Evolutionary conservation across 2,329 filamentous ascomycete genomes (phyloP).

Genomic region (Talaromyces islandicus): DNA sequence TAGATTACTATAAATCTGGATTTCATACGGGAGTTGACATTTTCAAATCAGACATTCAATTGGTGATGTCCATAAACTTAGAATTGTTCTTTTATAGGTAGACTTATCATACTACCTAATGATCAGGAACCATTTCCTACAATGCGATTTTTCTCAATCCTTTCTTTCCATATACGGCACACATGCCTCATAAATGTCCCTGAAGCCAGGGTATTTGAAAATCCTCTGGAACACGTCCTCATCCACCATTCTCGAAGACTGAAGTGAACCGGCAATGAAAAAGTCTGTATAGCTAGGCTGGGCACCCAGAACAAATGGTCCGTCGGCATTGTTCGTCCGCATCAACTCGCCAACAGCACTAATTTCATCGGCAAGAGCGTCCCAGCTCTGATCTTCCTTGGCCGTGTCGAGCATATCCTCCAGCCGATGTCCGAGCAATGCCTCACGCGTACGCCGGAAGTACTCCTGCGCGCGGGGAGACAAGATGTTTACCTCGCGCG

Average conservation of each 20-base stretch:
- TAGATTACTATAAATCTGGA: too few species aligned
- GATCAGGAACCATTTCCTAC: background rate
- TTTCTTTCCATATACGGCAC: conserved; percentile 4
- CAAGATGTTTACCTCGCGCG: conserved; percentile 33
- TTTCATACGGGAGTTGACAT: too few species aligned
- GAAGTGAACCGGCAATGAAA: conserved; percentile 33
- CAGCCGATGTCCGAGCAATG: conserved; percentile 26
- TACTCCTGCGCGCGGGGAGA: conserved; percentile 31
- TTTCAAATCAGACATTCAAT: background rate
- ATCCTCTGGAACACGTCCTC: conserved; percentile 24
- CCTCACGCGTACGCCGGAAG: conserved; percentile 36
- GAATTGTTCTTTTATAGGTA: too few species aligned
- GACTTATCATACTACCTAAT: background rate
- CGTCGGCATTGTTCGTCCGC: conserved; percentile 26
- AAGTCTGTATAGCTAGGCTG: conserved; percentile 35
- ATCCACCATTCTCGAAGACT: conserved; percentile 26
- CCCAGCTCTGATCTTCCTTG: conserved; percentile 3
- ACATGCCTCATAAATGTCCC: conserved; percentile 11
- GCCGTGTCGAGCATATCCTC: conserved; percentile 21
- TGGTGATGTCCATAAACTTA: background rate
- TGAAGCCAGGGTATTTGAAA: conserved; percentile 17
- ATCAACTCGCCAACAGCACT: conserved; percentile 27
- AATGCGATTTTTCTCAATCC: background rate
- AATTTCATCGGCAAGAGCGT: conserved; percentile 18
- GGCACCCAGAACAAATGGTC: conserved; percentile 35